Evolutionary conservation across 75 land plant species (phyloP), one percentile per base, ranked within the genome.

Genomic region (Ceratopteris richardii): DNA sequence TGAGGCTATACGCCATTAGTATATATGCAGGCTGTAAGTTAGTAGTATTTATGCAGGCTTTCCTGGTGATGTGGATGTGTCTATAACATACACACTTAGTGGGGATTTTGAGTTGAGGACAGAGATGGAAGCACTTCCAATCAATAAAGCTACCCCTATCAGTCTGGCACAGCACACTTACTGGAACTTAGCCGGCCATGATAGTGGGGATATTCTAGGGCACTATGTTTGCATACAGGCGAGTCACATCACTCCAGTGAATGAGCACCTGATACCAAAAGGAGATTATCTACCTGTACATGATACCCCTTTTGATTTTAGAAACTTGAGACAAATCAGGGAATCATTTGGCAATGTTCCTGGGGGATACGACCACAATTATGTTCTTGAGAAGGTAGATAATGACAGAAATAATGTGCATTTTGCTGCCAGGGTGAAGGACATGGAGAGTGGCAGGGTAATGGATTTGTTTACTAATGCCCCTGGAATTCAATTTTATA

Each of bases 401-500:
- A 76, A 66, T 52, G 74, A 58, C 29, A 37, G 29, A 12, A 80
- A 82, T n/a, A 47, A 81, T 54, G 83, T 74, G 44, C 80, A 66
- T 57, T 43, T 54, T 17, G 92, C 86, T 27, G 92, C 75, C 0
- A 77, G 68, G 41, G 61, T 90, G 53, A 76, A 74, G 67, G 86
- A 95, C 43, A 88, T 91, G n/a, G 65, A 61, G 18, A 77, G 80
- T 64, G 68, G 66, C 24, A 72, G 99, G 54, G 83, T 66, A 18
- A 76, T 95, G 54, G 76, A 95, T 48, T 39, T 95, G 40, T 86
- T 86, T 83, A 90, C 86, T 9, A 80, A 70, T 63, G 83, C 85
- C 18, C 96, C 96, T 0, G 99, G 99, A 0, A 54, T 95, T 68
- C 99, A 95, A 63, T 95, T 95, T 60, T 95, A 95, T 74, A 80